Evolutionary conservation across 2,329 filamentous ascomycete species (phyloP), one percentile per base, ranked within the genome.

Genomic region (Juglanconis juglandina): DNA sequence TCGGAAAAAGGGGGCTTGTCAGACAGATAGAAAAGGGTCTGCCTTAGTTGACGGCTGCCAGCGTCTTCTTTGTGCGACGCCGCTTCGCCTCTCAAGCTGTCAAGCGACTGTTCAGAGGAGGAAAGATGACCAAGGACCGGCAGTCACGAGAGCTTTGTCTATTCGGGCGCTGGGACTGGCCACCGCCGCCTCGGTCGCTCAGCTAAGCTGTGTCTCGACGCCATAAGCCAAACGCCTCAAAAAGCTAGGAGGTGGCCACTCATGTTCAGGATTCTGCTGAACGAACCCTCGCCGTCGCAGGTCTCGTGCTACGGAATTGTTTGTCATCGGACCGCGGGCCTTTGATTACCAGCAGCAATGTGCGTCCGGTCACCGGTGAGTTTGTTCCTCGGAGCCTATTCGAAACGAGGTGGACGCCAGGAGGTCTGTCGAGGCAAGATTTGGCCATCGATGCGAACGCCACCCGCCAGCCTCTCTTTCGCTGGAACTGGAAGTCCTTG

Each of bases 201-300:
- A 53, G 34, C 42, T 59, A 33, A 48, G 53, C 48, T 47, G 24
- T 41, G 14, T 56, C 50, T 48, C 34, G 50, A 49, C 44, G 50
- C 56, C 50, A 53, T 48, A 49, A 13, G 50, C 35, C 42, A 17
- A 39, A 41, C 33, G n/a, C 41, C 24, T 39, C 42, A 42, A 49
- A 10, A 34, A 32, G 41, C 49, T 53, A n/a, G 34, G 32, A 13
- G 47, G 30, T 5, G 41, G 6, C 24, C 34, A 9, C 4, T 34
- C 42, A 32, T 14, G 14, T 37, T 33, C 14, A n/a, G 33, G 24
- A 32, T 5, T 13, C 24, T 5, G 39, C 44, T 41, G 13, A 32
- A 5, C 9, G 17, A 13, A 14, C 32, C 17, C n/a, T 48, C 39
- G 50, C 41, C 42, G 13, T 13, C 11, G 42, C 42, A 32, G 41